Base-by-base conservation (phyloP, 1,284 basidiomycete species). In the Rhizopogon parksii region DNA sequence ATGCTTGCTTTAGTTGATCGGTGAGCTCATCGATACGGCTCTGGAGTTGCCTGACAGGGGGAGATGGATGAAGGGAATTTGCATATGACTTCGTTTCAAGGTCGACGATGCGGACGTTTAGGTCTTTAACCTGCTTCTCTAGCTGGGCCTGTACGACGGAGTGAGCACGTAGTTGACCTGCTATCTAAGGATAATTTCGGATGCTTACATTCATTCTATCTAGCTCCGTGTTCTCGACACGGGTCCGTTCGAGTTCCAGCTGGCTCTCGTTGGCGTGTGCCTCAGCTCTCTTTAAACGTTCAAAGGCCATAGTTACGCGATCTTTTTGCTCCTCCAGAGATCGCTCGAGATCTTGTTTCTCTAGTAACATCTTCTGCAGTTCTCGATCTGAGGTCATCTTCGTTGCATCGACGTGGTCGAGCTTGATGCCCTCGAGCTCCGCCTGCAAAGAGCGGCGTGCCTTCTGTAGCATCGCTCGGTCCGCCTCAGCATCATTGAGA, bases 401-500 rank as follows among this genome's bases (percentile, higher is more conserved):
- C 60, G 69, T 81, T 2, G 83, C 75, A 57, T 90, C 87, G 17
- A 83, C 78, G 52, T 81, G 74, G 58, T 91, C 86, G 36, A 87
- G 68, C 64, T 86, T 89, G 66, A 91, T 89, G 2, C 81, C 77
- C 60, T 91, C 86, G 19, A 91, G 71, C 59, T 91, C 86, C 4
- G 84, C 80, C 59, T 91, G 88, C 25, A 92, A 69, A 0, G 86
- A 80, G 7, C 86, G 79, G n/a, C 90, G 80, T 12, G 89, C 88
- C 61, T 90, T 90, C 66, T 89, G 87, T 38, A 92, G 70, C 51
- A 91, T 73, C 4, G 82, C 75, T 2, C 88, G 77, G 58, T 92
- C 90, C 2, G 87, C 80, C 63, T 94, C 91, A 2, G 85, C 85
- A 56, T 93, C 88, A 60, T 93, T 89, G 53, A 93, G 70, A 11